phyloP scores from a whole-genome alignment of 345 rosid species.

The Boechera stricta region DNA sequence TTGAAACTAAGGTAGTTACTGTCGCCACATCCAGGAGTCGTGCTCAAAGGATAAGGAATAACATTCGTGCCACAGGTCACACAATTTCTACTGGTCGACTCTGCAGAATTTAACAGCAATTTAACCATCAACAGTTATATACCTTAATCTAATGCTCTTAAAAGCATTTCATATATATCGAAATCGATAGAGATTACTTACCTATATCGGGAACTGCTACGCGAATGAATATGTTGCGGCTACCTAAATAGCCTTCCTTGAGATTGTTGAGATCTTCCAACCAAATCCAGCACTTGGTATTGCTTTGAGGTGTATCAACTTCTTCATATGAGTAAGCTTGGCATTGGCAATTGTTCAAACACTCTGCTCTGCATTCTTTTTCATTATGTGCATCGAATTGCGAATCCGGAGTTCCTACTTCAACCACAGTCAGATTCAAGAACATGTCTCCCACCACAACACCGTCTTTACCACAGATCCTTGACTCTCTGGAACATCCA shows the following conservation, averaged over 20 bases:
- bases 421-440: conserved; percentile 56
- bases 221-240: conserved; percentile 52
- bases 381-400: conserved; percentile 45
- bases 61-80: conserved; percentile 54
- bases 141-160: neutral
- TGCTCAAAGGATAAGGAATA: conserved; percentile 72
- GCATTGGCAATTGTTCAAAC: conserved; percentile 62
- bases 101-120: conserved; percentile 46
- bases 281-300: conserved; percentile 66
- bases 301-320: conserved; percentile 25
- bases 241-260: conserved; percentile 52
- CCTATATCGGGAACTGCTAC: conserved; percentile 56
- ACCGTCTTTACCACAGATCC: conserved; percentile 48
- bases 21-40: conserved; percentile 64
- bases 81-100: conserved; percentile 52
- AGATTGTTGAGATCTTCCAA: conserved; percentile 55
- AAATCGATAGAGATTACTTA: conserved; percentile 33
- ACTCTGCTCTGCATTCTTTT: conserved; percentile 55
- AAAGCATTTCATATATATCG: neutral
- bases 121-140: neutral
- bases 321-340: conserved; percentile 63
- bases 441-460: conserved; percentile 47
- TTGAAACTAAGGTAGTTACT: conserved; percentile 55
- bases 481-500: conserved; percentile 56
- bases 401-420: conserved; percentile 60